phyloP scores from a whole-genome alignment of 108 stramenopile species.

The Mediolabrus comicus region DNA sequence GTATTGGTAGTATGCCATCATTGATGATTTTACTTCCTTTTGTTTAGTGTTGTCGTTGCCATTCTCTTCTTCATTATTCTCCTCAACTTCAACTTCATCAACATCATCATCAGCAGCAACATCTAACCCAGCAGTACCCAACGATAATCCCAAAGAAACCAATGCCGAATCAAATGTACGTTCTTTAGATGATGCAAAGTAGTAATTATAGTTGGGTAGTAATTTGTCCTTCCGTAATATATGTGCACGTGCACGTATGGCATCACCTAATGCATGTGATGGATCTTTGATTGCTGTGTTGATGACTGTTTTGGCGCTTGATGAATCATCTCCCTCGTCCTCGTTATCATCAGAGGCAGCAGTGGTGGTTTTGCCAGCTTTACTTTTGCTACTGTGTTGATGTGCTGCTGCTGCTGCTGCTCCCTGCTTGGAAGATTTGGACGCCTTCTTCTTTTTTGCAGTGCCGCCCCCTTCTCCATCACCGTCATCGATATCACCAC shows the following conservation, averaged over 20 bases:
- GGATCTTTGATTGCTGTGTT: constrained; percentile 56
- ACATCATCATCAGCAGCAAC: neutral
- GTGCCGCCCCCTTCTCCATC: too few relatives aligned
- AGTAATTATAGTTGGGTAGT: neutral
- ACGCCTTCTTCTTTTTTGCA: too few relatives aligned
- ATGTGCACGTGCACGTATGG: constrained; percentile 46
- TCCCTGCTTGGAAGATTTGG: too few relatives aligned
- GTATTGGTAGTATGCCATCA: constrained; percentile 21
- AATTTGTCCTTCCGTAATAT: constrained; percentile 1
- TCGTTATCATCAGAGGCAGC: too few relatives aligned
- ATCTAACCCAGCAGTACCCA: constrained; percentile 41
- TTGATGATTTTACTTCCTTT: constrained; percentile 27
- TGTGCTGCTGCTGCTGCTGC: too few relatives aligned
- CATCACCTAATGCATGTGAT: constrained; percentile 62
- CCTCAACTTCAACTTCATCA: neutral
- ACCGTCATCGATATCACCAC: too few relatives aligned
- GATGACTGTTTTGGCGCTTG: constrained; percentile 40
- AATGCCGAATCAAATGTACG: constrained; percentile 20
- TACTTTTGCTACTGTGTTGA: too few relatives aligned
- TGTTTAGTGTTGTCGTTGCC: constrained; percentile 38
- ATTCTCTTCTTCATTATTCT: constrained; percentile 11
- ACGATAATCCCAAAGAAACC: constrained; percentile 43
- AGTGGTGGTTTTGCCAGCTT: too few relatives aligned
- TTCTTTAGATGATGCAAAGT: constrained; percentile 1
- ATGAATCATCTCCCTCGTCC: neutral